Base-by-base conservation (phyloP, 2,329 filamentous ascomycete genomes). In the Cladosporium oxysporum region DNA sequence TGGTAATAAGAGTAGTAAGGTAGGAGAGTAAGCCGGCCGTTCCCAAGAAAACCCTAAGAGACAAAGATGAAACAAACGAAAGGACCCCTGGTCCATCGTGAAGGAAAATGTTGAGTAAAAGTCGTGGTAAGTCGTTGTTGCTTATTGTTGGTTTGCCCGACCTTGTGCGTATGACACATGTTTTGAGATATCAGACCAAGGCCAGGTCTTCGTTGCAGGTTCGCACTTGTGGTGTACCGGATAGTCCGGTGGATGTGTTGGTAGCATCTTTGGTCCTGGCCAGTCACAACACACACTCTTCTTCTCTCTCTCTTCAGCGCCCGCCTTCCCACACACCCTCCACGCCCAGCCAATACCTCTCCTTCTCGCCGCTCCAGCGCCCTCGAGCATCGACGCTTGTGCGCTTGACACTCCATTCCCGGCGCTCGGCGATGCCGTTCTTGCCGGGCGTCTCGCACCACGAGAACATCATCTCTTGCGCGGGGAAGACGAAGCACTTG, bases 281-380 rank as follows among this genome's bases (percentile, higher is more conserved):
- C 11, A 33, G 10, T 35, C 33, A 35, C 10, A 12, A 35, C 10
- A 12, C 31, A 33, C 16, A 28, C 10, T n/a, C 26, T 31, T 35
- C 6, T 3, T 26, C 26, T 31, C 57, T 16, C 21, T 3, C 35
- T n/a, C 16, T 53, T 57, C 35, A 63, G 23, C 50, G 58, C 2
- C 49, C 58, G 8, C 70, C 68, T 29, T 74, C 71, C 72, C 71
- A 75, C n/a, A 71, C 71, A 44, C 69, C 71, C 63, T 74, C 73
- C 21, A 75, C 69, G 0, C 72, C 70, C 28, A 69, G 37, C 72
- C 73, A 75, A 61, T 73, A 74, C 41, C 73, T 65, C 65, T 74
- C 72, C 65, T 75, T 71, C 65, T 74, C 67, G 6, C 66, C 65
- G 3, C 66, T 72, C 73, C 71, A 73, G 31, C 63, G 47, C 14